Evolutionary conservation across 192 early-diverging fungal genomes (phyloP), one percentile per base, ranked within the genome.

Genomic region (Backusella psychrophila): DNA sequence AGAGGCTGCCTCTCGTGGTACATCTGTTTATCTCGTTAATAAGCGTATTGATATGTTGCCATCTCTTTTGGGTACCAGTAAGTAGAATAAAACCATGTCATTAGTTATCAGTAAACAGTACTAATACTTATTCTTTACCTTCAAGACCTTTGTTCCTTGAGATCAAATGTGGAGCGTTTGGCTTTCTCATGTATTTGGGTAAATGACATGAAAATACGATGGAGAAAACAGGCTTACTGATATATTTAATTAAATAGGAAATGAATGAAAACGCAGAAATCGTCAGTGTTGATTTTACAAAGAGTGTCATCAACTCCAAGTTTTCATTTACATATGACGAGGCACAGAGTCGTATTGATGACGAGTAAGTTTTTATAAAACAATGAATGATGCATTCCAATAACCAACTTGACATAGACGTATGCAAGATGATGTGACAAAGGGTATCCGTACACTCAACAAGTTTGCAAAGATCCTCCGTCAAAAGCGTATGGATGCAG

Each of bases 41-140:
- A 88, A 88, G 56, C 94, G 93, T 66, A 92, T 97, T 63, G 95
- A 96, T 59, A 99, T 99, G 98, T 91, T 99, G 33, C 98, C 98
- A 17, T 80, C 88, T 2, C 81, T 97, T 34, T 85, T 99, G 81
- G 91, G 89, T 75, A 86, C 85, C 14, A 89, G 85, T 85, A 75
- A 80, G 73, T 78, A 26, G n/a, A 26, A 38, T 2, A 39, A 0
- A 6, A 29, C 66, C 41, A 5, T 74, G 52, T 21, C 11, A 39
- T 39, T 74, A 29, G 23, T 53, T 19, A 17, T 21, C 5, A 53
- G 0, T 2, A 68, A 33, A 23, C 11, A 19, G 19, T 44, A 44
- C 42, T 44, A 44, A 44, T 4, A 33, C 33, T 33, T 33, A 33
- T 33, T 33, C 33, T 17, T n/a, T n/a, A 49, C 42, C 42, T 49